A percentile compares a stretch with the other conserved stretches of the same genome.
These are phyloP conservation scores for Voacanga thouarsii DNA, from an alignment of 257 asterid species.

Conservation along the genomic window DNA sequence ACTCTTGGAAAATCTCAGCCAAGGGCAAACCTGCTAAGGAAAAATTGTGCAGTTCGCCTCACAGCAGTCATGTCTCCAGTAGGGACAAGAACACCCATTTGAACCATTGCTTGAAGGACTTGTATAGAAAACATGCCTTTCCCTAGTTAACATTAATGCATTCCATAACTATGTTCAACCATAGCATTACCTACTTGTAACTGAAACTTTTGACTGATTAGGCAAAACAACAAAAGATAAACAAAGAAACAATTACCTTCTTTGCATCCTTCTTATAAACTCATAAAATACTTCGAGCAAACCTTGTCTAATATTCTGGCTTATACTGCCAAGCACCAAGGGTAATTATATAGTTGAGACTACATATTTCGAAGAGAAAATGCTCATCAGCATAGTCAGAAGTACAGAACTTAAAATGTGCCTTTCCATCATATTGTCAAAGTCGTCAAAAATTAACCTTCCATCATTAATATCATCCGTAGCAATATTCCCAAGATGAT, in stretches of 20 bases:
- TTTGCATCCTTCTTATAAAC: conserved; percentile 91
- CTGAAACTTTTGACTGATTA: background rate
- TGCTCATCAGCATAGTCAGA: conserved; percentile 11
- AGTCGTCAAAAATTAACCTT: conserved; percentile 83
- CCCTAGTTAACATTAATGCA: background rate
- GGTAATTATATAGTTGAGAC: conserved; percentile 15
- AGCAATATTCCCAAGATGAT: conserved; percentile 93
- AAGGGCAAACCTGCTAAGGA: conserved; percentile 66
- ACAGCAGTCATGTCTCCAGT: conserved; percentile 95
- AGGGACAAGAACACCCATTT: conserved; percentile 92
- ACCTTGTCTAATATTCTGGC: conserved; percentile 81
- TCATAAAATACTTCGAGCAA: conserved; percentile 79
- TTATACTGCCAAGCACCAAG: conserved; percentile 58
- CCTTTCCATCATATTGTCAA: conserved; percentile 99
- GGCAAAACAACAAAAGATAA: background rate
- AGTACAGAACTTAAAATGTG: conserved; percentile 15
- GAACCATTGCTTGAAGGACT: conserved; percentile 87
- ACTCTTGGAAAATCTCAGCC: background rate
- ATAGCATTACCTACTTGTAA: background rate
- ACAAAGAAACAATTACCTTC: conserved; percentile 43
- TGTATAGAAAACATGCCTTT: conserved; percentile 24
- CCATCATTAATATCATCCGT: conserved; percentile 88
- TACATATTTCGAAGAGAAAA: conserved; percentile 6
- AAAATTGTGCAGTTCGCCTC: conserved; percentile 85
- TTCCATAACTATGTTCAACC: background rate